These are phyloP conservation scores for Cryptococcus sp. DNA, from an alignment of 1,284 basidiomycete genomes.

Conservation along the genomic window DNA sequence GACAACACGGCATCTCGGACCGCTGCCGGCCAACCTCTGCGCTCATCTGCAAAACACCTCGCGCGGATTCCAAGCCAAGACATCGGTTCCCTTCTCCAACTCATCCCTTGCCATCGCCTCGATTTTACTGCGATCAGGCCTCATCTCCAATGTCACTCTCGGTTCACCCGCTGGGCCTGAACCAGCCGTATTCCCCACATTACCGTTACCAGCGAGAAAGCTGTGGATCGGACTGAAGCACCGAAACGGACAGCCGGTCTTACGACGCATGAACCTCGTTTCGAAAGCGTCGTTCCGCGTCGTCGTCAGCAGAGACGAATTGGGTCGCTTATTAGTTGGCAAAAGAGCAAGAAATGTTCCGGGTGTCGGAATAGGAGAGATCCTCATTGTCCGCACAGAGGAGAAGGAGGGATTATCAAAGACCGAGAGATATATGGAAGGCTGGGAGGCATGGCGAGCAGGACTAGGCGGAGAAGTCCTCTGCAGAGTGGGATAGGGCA, in stretches of 20 bases:
- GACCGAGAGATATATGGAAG: constrained; percentile 45
- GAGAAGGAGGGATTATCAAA: constrained; percentile 30
- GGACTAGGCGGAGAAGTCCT: constrained; percentile 52
- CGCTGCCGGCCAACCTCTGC: constrained; percentile 48
- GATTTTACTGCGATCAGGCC: constrained; percentile 50
- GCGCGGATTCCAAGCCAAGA: constrained; percentile 43
- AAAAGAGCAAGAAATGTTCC: constrained; percentile 47
- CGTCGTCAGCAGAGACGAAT: constrained; percentile 38
- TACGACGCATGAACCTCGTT: constrained; percentile 44
- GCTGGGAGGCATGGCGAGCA: constrained; percentile 53
- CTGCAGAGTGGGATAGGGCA: constrained; percentile 39
- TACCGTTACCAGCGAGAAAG: constrained; percentile 37
- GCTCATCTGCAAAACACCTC: constrained; percentile 50
- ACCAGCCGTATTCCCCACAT: constrained; percentile 36
- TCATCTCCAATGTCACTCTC: constrained; percentile 48
- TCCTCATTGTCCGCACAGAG: constrained; percentile 45
- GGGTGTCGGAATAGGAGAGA: constrained; percentile 51
- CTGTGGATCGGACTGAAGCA: constrained; percentile 52
- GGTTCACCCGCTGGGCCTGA: constrained; percentile 44
- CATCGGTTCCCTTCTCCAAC: constrained; percentile 48
- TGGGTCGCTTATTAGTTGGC: constrained; percentile 48
- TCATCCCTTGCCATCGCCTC: constrained; percentile 47
- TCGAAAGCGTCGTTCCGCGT: constrained; percentile 45
- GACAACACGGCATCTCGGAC: constrained; percentile 27
- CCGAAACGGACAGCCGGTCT: constrained; percentile 48